Evolutionary conservation across 2,329 filamentous ascomycete genomes (phyloP).

Genomic region (Aspergillus sclerotialis): DNA sequence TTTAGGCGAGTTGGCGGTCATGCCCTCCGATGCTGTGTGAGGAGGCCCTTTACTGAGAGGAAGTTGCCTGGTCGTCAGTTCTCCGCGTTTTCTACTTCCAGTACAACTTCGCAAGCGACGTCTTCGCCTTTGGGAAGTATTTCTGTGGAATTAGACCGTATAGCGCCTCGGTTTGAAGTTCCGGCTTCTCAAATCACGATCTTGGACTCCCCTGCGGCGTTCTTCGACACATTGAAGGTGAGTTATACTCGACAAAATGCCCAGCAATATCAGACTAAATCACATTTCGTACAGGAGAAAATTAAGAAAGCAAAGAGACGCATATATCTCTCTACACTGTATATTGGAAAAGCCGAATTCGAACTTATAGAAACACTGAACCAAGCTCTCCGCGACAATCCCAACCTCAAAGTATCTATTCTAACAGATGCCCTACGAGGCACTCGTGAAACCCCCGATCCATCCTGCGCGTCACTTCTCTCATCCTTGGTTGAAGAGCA

Average conservation of each 20-base stretch:
- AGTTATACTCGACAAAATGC: not conserved
- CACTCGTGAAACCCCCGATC: constrained; percentile 77
- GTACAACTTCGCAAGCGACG: constrained; percentile 19
- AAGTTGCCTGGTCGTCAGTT: constrained; percentile 31
- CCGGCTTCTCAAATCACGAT: constrained; percentile 73
- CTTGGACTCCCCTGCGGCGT: constrained; percentile 72
- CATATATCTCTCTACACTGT: constrained; percentile 91
- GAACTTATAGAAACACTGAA: constrained; percentile 78
- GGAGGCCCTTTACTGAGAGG: constrained; percentile 22
- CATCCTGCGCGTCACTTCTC: constrained; percentile 83
- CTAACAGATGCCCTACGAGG: constrained; percentile 86
- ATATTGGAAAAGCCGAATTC: constrained; percentile 88
- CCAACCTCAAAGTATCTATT: constrained; percentile 73
- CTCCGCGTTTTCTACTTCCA: constrained; percentile 23
- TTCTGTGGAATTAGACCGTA: constrained; percentile 71
- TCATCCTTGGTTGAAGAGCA: constrained; percentile 79
- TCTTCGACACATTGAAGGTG: constrained; percentile 87
- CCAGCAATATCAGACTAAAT: constrained; percentile 1
- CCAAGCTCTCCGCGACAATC: constrained; percentile 66
- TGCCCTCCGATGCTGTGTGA: constrained; percentile 26
- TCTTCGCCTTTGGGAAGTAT: constrained; percentile 51
- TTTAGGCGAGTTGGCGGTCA: constrained; percentile 34
- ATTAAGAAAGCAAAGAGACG: constrained; percentile 71
- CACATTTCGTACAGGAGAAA: constrained; percentile 52
- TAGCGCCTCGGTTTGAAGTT: constrained; percentile 86